Conservation (phyloP, 352 stramenopile species). For the Phytophthora macrochlamydospora region DNA sequence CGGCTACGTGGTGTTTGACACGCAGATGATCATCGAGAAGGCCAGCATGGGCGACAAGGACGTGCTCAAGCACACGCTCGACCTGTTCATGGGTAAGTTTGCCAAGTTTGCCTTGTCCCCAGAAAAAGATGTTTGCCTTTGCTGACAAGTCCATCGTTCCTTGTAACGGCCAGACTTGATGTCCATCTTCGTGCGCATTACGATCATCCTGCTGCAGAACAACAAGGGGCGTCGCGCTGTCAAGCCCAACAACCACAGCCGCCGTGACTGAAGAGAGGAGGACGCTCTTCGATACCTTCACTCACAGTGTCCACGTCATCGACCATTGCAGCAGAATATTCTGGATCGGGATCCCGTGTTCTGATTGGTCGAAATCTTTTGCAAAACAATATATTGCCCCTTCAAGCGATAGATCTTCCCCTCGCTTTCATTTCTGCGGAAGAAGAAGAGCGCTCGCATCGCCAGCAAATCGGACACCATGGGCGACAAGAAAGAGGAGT, state of each 20-base stretch:
- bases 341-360: conserved; percentile 1
- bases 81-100: conserved; percentile 84
- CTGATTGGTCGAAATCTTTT: background rate
- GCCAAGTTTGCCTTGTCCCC: background rate
- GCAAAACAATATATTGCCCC: background rate
- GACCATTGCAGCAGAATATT: conserved; percentile 17
- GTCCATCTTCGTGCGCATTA: conserved; percentile 89
- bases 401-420: conserved; percentile 10
- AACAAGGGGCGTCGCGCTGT: conserved; percentile 57
- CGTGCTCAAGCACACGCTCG: conserved; percentile 79
- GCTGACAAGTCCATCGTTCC: background rate
- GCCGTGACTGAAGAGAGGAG: conserved; percentile 27
- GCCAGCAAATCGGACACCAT: conserved; percentile 17
- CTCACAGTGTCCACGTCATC: conserved; percentile 27
- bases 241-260: conserved; percentile 35
- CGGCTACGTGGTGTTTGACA: conserved; percentile 91
- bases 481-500: conserved; percentile 70
- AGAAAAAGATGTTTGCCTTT: too few relatives aligned
- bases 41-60: conserved; percentile 82
- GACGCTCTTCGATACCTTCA: conserved; percentile 6
- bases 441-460: conserved; percentile 5
- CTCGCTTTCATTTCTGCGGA: conserved; percentile 29
- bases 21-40: conserved; percentile 92
- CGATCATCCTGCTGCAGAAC: conserved; percentile 83
- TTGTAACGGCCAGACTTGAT: conserved; percentile 65